phyloP scores from a whole-genome alignment of 768 basidiomycete genomes.

The Pseudohyphozyma bogoriensis region DNA sequence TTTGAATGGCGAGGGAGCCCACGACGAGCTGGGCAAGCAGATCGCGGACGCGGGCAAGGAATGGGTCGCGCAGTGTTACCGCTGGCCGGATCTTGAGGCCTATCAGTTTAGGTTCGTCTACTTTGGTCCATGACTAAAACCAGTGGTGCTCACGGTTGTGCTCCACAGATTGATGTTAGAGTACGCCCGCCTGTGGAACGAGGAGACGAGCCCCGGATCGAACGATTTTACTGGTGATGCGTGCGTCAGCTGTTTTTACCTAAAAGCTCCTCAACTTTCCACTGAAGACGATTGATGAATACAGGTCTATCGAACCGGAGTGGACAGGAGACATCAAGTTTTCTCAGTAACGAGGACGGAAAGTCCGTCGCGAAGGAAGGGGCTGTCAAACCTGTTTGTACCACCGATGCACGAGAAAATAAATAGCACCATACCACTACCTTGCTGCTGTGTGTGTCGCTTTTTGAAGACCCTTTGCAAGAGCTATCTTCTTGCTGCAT shows the following conservation, averaged over 20 bases:
- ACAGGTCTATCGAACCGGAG: conserved; percentile 16
- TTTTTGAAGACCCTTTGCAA: too few relatives aligned
- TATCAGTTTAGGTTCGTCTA: conserved; percentile 28
- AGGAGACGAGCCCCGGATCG: conserved; percentile 23
- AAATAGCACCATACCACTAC: too few relatives aligned
- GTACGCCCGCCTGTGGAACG: conserved; percentile 29
- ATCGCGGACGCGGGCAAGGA: conserved; percentile 29
- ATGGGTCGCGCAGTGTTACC: conserved; percentile 27
- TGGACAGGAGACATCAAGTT: conserved; percentile 17
- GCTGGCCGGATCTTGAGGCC: conserved; percentile 31
- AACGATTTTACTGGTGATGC: conserved; percentile 29
- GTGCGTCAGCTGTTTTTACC: conserved; percentile 1
- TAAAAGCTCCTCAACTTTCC: not conserved
- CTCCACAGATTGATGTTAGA: conserved; percentile 26
- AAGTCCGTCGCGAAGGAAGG: too few relatives aligned
- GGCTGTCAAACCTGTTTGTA: too few relatives aligned
- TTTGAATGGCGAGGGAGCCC: conserved; percentile 25
- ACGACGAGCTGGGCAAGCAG: conserved; percentile 30
- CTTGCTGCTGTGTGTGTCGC: too few relatives aligned
- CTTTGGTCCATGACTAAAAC: not conserved
- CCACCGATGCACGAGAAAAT: too few relatives aligned
- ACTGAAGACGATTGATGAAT: not conserved
- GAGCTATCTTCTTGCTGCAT: too few relatives aligned
- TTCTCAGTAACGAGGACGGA: too few relatives aligned
- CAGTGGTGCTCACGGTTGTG: not conserved